phyloP scores from a whole-genome alignment of 352 stramenopile species.

The Phytopythium helicoides region DNA sequence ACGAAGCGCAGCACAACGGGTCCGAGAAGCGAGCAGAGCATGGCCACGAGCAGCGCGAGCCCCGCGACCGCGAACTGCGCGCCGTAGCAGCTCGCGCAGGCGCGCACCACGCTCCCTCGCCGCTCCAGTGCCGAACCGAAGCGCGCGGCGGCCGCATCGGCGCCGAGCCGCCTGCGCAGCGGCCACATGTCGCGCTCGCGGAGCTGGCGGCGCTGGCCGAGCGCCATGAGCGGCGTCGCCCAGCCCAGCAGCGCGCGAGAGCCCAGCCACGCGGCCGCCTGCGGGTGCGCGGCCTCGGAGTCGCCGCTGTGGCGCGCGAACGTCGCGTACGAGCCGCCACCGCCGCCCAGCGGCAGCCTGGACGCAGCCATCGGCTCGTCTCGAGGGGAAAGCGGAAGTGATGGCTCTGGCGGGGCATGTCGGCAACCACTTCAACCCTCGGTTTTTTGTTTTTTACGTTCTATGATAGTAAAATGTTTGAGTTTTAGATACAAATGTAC shows the following conservation, averaged over 20 bases:
- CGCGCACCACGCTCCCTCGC: slow-evolving; percentile 23
- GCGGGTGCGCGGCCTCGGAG: slow-evolving; percentile 14
- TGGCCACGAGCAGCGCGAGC: slow-evolving; percentile 35
- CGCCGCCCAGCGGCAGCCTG: no score
- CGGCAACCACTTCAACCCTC: no score
- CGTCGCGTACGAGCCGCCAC: slow-evolving; percentile 28
- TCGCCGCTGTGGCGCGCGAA: slow-evolving; percentile 14
- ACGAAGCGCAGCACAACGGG: slow-evolving; percentile 43
- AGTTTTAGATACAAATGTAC: no score
- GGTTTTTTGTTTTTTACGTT: no score
- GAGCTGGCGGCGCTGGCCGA: slow-evolving; percentile 41
- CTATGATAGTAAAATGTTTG: no score
- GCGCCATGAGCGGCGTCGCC: slow-evolving; percentile 38
- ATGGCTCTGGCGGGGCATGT: no score
- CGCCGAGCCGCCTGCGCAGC: slow-evolving; percentile 24
- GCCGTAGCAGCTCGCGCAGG: slow-evolving; percentile 32
- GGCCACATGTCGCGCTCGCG: slow-evolving; percentile 35
- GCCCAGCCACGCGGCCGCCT: slow-evolving; percentile 17
- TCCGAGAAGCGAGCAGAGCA: slow-evolving; percentile 41
- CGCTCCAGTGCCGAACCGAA: slow-evolving; percentile 21
- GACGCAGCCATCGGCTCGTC: neutral
- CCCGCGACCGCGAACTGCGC: slow-evolving; percentile 34
- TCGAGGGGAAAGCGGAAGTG: no score
- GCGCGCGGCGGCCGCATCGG: slow-evolving; percentile 13
- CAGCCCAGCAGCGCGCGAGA: slow-evolving; percentile 41